Evolutionary conservation across 129 eudicot species (phyloP).

Genomic region (Kitagawia praeruptora): DNA sequence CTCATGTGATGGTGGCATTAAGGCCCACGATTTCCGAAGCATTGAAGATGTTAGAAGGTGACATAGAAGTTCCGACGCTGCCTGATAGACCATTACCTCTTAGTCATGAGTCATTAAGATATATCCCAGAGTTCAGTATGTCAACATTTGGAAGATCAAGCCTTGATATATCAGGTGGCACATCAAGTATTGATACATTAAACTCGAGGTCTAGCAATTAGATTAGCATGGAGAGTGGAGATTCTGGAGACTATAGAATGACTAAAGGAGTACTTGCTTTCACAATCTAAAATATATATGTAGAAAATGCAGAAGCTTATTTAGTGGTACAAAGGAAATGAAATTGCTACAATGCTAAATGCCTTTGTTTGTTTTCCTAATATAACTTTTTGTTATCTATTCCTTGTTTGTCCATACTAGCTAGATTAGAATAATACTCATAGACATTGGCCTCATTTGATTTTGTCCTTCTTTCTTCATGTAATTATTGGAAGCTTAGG

Average conservation of each 20-base stretch:
- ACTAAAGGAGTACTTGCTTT: not conserved
- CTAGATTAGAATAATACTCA: not conserved
- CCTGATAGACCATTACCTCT: slow-evolving; percentile 64
- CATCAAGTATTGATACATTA: not conserved
- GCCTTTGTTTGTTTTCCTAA: not conserved
- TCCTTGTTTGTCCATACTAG: not conserved
- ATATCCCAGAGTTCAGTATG: slow-evolving; percentile 5
- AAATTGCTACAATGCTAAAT: not conserved
- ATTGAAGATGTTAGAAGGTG: slow-evolving; percentile 77
- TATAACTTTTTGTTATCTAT: not conserved
- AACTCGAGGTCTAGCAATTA: not conserved
- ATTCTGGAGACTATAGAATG: not conserved
- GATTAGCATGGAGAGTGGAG: not conserved
- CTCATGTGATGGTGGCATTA: slow-evolving; percentile 71
- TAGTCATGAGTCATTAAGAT: slow-evolving; percentile 33
- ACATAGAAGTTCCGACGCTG: slow-evolving; percentile 51
- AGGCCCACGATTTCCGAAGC: slow-evolving; percentile 73
- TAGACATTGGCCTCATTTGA: not conserved
- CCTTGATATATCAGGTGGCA: not conserved
- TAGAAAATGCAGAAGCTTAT: not conserved
- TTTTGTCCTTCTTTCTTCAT: not conserved
- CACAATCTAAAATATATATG: not conserved
- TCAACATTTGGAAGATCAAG: slow-evolving; percentile 3
- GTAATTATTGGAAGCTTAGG: not conserved
- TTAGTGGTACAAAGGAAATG: not conserved